phyloP scores from a whole-genome alignment of 805 yeast genomes.

The Wickerhamomyces canadensis region DNA sequence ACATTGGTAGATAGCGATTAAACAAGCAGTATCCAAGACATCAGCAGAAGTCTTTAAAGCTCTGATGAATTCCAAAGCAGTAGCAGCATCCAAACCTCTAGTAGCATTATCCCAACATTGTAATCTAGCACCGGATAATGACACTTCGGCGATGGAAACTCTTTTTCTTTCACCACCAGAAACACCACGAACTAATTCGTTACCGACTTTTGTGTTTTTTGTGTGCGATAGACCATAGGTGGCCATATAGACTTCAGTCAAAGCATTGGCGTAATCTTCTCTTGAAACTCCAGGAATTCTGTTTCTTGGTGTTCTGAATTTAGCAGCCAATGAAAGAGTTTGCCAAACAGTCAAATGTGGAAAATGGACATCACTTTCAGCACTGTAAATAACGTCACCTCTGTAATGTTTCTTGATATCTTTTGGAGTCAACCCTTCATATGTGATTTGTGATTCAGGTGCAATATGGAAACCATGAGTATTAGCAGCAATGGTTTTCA shows the following conservation, averaged over 20 bases:
- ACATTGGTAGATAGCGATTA: slow-evolving; percentile 54
- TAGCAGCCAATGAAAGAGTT: slow-evolving; percentile 60
- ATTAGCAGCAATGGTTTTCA: slow-evolving; percentile 53
- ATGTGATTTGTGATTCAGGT: slow-evolving; percentile 39
- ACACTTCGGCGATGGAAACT: slow-evolving; percentile 60
- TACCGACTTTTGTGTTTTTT: slow-evolving; percentile 56
- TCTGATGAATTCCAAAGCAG: slow-evolving; percentile 47
- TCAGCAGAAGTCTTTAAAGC: slow-evolving; percentile 46
- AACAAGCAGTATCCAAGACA: slow-evolving; percentile 40
- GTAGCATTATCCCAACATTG: slow-evolving; percentile 54
- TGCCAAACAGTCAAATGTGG: slow-evolving; percentile 65
- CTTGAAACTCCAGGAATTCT: slow-evolving; percentile 57
- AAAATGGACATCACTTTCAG: slow-evolving; percentile 64
- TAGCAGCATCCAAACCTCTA: slow-evolving; percentile 56
- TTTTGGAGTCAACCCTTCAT: slow-evolving; percentile 47
- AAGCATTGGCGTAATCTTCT: slow-evolving; percentile 46
- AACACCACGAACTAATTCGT: slow-evolving; percentile 57
- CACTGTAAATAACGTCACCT: slow-evolving; percentile 68
- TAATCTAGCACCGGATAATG: slow-evolving; percentile 37
- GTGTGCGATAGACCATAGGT: slow-evolving; percentile 47
- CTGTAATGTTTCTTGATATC: slow-evolving; percentile 49
- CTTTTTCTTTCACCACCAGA: slow-evolving; percentile 71
- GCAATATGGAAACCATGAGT: slow-evolving; percentile 55
- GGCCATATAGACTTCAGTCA: slow-evolving; percentile 46
- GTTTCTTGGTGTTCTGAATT: slow-evolving; percentile 55